Base-by-base conservation (phyloP, 108 stramenopile species). In the Licmophora abbreviata region DNA sequence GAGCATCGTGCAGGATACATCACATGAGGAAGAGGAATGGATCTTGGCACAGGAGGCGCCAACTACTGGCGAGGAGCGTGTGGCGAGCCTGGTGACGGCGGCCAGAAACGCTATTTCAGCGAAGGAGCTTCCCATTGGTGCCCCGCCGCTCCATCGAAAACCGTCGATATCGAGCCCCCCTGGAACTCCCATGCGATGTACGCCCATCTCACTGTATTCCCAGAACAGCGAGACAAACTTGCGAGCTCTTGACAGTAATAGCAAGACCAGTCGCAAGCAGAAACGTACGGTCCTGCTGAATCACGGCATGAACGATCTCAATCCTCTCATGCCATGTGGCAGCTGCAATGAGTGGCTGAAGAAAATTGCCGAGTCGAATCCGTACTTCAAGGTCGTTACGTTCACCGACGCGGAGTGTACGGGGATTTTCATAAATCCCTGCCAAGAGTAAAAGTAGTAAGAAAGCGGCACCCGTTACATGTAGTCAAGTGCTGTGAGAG, bases 291-390 rank as follows among this genome's bases (percentile, higher is more conserved):
- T 72, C 5, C 14, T 66, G 2, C 54, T 60, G 0, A n/a, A n/a
- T n/a, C 68, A 62, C 11, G 56, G 61, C 4, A 42, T 38, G 5
- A 43, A 73, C 63, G 90, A 92, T 43, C 61, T 92, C 44, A 97
- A 97, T 68, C 96, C 96, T 0, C 65, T 97, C 9, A 75, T 79
- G 46, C 97, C 97, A 4, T 98, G 97, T 66, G 97, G 97, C 0
- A 85, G 95, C 7, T 98, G 97, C 73, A 95, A 81, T 54, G 95
- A 96, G 56, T 98, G 97, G 97, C 73, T 98, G 34, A 94, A 95
- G 60, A 98, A 98, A 61, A 95, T 98, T 51, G 90, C 91, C 11
- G 93, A 96, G 62, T 79, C 83, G 17, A 96, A 98, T 56, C 97
- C 97, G 6, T 81, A 92, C 44, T 98, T 98, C 61, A 75, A 77